Evolutionary conservation across 176 grass and related monocot species (phyloP), one percentile per base, ranked within the genome.

Genomic region (Leersia perrieri): DNA sequence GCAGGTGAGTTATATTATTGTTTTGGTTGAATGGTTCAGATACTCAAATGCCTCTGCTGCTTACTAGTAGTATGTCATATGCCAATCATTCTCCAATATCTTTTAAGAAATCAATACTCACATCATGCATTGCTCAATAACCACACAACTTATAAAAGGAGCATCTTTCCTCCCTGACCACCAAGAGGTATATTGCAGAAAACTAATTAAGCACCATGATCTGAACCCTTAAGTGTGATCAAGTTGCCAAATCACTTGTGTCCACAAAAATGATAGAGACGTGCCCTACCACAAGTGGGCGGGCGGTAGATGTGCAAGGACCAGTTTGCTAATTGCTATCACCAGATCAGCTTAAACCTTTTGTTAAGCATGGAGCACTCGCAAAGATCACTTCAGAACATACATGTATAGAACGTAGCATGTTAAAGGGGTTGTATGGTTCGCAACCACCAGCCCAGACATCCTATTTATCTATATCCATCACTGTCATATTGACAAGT

Each of bases 161-260:
- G 34, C 63, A 60, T 30, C 11, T 76, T 68, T 40, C 3, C n/a
- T 51, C 26, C n/a, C 36, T 26, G 25, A 64, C 3, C 32, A 55
- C 33, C 27, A 35, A 75, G 16, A 16, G 16, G 42, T 40, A 70
- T 31, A 57, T 57, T 40, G 29, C 22, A 35, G 11, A 22, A 2
- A 62, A 66, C 36, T 85, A 85, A 63, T 78, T 70, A 61, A 60
- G 64, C 35, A 47, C 36, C 74, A 47, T 75, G 62, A 70, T 36
- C 51, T 61, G 4, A 70, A 70, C 27, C 33, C 13, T 31, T 53
- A 44, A 44, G 27, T 63, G 30, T 72, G n/a, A 78, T 67, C 14
- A 44, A 40, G 60, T 65, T 34, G 60, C 76, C 76, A 60, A 61
- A 66, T 74, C 28, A 68, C 34, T 41, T 34, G 76, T 27, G 28